Percentiles rank a stretch among this genome's conserved stretches.
Evolutionary conservation across 495 filamentous ascomycete species (phyloP).

Genomic region (Ramalina intermedia): DNA sequence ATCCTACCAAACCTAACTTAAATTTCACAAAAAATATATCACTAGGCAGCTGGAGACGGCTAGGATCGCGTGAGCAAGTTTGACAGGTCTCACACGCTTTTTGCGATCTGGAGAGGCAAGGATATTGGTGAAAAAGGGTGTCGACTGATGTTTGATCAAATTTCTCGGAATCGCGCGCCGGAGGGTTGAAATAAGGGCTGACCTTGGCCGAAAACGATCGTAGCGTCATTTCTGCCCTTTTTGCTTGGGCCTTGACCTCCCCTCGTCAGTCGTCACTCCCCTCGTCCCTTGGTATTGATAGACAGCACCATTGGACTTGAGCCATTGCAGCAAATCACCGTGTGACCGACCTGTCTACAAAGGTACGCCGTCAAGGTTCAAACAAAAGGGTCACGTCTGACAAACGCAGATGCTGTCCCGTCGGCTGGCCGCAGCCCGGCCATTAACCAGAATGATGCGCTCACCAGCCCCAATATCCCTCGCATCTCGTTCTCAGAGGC

Average conservation of each 20-base stretch:
- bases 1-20: conserved; percentile 52
- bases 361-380: not conserved
- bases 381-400: conserved; percentile 5
- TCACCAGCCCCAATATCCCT: conserved; percentile 7
- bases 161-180: conserved; percentile 8
- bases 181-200: conserved; percentile 4
- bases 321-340: not conserved
- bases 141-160: conserved; percentile 10
- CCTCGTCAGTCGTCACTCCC: no score
- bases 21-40: conserved; percentile 47
- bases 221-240: not conserved
- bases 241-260: not conserved
- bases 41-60: conserved; percentile 39
- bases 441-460: conserved; percentile 22
- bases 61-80: conserved; percentile 39
- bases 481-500: conserved; percentile 29
- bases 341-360: not conserved
- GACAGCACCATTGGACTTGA: no score
- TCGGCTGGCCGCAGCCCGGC: conserved; percentile 25
- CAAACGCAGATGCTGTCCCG: conserved; percentile 28
- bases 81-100: conserved; percentile 35
- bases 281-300: no score
- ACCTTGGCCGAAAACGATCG: not conserved
- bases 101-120: conserved; percentile 14
- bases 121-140: conserved; percentile 7